Evolutionary conservation across 1,284 basidiomycete genomes (phyloP).

Genomic region (Melanopsichium pennsylvanicum): DNA sequence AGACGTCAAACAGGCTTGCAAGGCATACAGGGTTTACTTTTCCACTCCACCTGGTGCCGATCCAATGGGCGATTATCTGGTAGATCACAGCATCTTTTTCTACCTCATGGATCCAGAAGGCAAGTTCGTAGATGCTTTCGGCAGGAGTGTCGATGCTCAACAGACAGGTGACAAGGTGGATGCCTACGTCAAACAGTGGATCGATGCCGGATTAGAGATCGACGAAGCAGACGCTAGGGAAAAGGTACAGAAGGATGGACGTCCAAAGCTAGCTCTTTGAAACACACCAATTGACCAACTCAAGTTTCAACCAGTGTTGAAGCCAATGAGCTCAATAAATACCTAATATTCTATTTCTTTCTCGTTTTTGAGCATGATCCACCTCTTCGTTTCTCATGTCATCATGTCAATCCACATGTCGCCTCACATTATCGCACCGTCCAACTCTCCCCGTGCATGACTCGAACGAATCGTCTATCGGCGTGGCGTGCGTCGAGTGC

Average conservation of each 20-base stretch:
- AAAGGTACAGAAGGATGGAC: conserved; percentile 69
- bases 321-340: not conserved
- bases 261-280: conserved; percentile 30
- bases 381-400: no score
- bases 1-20: conserved; percentile 87
- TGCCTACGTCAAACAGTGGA: conserved; percentile 70
- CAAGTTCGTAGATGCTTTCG: conserved; percentile 95
- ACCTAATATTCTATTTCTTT: no score
- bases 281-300: no score
- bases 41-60: conserved; percentile 82
- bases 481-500: conserved; percentile 38
- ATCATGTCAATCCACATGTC: no score
- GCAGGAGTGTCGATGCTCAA: conserved; percentile 77
- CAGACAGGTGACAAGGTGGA: conserved; percentile 73
- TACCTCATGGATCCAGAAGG: conserved; percentile 97
- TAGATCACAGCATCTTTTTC: conserved; percentile 82
- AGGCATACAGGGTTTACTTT: conserved; percentile 96
- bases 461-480: conserved; percentile 11
- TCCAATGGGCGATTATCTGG: conserved; percentile 86
- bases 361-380: no score
- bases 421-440: no score
- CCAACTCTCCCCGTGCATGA: no score
- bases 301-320: not conserved
- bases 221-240: conserved; percentile 71
- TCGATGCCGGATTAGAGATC: conserved; percentile 58